Base-by-base conservation (phyloP, 129 eudicot genomes). In the Calendula officinalis region DNA sequence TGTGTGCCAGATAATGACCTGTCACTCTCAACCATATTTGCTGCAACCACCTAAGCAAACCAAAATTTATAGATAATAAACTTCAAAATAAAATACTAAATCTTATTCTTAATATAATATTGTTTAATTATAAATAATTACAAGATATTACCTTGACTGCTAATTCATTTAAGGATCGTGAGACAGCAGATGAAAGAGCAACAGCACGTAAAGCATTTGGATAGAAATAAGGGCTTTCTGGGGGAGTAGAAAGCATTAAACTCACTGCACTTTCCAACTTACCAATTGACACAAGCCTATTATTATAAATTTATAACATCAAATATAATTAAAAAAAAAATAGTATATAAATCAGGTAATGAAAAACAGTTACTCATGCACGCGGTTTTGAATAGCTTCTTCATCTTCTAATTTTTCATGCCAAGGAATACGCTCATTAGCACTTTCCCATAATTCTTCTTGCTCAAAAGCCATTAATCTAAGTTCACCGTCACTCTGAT, bases 151-250 rank as follows among this genome's bases (percentile, higher is more conserved):
- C 99, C 91, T 92, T 92, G 15, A 92, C 96, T 38, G 99, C 85
- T 39, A 92, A 87, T 78, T 92, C 99, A 65, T 85, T 91, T 38
- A 92, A 77, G 50, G 96, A 88, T 52, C 72, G 60, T 16, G 99
- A 92, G 17, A 92, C 99, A 5, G 99, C 96, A 70, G 96, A 88
- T 64, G 99, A 82, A 85, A 92, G 99, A 66, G 99, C 99, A 75
- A 92, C 85, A 30, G 99, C 99, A 57, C 96, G 96, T 74, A 92
- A 74, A 51, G 99, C 91, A 80, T 92, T 88, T 53, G 86, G 80
- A 75, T 82, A 81, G 74, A 92, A 92, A 78, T 85, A 85, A 70
- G 91, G 77, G 80, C 99, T 92, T 72, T 92, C 99, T 56, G 99
- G 96, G 63, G 95, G 80, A 69, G 99, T 92, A 33, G 96, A 85